These are phyloP conservation scores for Microdochium nivale DNA, from an alignment of 2,329 filamentous ascomycete genomes.

Conservation along the genomic window DNA sequence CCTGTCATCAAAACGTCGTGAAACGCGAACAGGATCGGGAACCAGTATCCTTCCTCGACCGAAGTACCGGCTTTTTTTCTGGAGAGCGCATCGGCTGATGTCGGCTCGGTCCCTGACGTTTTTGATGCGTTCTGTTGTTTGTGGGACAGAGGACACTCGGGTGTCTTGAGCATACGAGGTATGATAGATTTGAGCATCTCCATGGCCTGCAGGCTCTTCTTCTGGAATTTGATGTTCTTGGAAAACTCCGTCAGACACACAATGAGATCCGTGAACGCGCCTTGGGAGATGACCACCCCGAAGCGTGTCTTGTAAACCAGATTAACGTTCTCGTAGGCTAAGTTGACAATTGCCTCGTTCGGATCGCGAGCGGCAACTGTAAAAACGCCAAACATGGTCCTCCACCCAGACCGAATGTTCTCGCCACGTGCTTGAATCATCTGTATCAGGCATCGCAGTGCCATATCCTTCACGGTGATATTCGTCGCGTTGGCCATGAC, in stretches of 20 bases:
- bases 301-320: conserved; percentile 95
- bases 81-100: conserved; percentile 33
- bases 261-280: conserved; percentile 91
- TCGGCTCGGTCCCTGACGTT: conserved; percentile 26
- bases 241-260: conserved; percentile 97
- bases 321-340: conserved; percentile 93
- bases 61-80: conserved; percentile 68
- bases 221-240: conserved; percentile 97
- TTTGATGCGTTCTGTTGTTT: conserved; percentile 30
- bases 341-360: conserved; percentile 90
- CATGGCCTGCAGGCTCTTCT: conserved; percentile 93
- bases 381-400: conserved; percentile 99
- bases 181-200: conserved; percentile 91
- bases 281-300: conserved; percentile 90
- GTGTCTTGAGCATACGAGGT: conserved; percentile 88
- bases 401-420: conserved; percentile 96
- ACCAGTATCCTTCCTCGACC: conserved; percentile 97
- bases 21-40: conserved; percentile 94
- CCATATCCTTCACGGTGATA: conserved; percentile 94
- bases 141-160: conserved; percentile 84
- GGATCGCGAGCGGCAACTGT: conserved; percentile 90
- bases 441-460: conserved; percentile 89
- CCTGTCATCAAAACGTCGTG: conserved; percentile 99
- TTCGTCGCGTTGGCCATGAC: conserved; percentile 90
- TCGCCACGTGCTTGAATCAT: conserved; percentile 98